Conservation (phyloP, 305 asterid species). For the Fraxinus nigra region DNA sequence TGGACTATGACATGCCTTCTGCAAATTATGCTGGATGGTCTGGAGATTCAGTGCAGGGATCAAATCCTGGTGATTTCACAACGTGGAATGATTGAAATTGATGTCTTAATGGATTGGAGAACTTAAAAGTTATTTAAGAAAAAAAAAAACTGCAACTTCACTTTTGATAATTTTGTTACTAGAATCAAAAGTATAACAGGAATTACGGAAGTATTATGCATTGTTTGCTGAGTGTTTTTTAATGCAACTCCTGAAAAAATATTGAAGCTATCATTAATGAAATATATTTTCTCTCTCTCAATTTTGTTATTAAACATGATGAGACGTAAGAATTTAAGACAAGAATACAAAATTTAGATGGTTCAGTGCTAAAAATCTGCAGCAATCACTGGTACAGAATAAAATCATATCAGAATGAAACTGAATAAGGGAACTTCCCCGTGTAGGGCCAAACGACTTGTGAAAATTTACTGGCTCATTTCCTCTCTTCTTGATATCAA, state of each 20-base stretch:
- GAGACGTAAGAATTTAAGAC: too few relatives aligned
- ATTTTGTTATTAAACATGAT: not conserved
- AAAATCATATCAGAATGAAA: too few relatives aligned
- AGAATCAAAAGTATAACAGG: slow-evolving; percentile 5
- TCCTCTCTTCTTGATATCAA: too few relatives aligned
- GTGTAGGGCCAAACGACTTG: too few relatives aligned
- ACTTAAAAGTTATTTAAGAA: not conserved
- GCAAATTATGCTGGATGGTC: slow-evolving; percentile 57
- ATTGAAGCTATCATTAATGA: not conserved
- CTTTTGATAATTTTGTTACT: slow-evolving; percentile 11
- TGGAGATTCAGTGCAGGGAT: slow-evolving; percentile 58
- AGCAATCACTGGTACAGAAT: too few relatives aligned
- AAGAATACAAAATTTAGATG: too few relatives aligned
- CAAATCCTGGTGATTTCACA: slow-evolving; percentile 53
- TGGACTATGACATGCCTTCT: slow-evolving; percentile 59
- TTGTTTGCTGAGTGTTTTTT: slow-evolving; percentile 6
- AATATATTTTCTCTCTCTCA: not conserved
- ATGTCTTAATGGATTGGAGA: not conserved
- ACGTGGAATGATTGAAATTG: slow-evolving; percentile 69
- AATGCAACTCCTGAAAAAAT: not conserved
- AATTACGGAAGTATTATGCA: not conserved
- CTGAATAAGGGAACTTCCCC: too few relatives aligned
- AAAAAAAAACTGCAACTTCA: not conserved
- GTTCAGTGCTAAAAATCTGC: too few relatives aligned
- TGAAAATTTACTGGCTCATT: too few relatives aligned